Conservation (phyloP, 2,329 filamentous ascomycete genomes). For the Fusarium sp. region DNA sequence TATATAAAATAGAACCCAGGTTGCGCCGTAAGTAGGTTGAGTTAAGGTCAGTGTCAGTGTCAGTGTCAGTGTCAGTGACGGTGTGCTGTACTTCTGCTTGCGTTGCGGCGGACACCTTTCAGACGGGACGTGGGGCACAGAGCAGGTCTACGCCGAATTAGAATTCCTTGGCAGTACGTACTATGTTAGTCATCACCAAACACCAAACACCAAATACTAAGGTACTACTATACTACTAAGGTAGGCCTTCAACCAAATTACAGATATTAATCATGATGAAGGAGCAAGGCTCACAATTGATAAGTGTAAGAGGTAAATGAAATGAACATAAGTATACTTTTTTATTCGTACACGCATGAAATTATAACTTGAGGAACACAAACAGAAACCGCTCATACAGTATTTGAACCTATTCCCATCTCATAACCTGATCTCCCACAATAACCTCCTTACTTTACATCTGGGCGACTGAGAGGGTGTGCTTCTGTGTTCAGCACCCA, state of each 20-base stretch:
- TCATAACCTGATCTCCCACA: background rate
- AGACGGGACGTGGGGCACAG: constrained; percentile 43
- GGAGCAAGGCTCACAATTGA: background rate
- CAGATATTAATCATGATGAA: background rate
- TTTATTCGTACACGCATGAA: constrained; percentile 9
- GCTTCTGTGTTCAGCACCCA: constrained; percentile 71
- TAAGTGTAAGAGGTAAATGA: background rate
- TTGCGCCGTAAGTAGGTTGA: constrained; percentile 36
- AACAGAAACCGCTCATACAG: constrained; percentile 3
- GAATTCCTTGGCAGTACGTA: constrained; percentile 30
- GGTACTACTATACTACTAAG: too few relatives aligned
- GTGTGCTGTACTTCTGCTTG: constrained; percentile 36
- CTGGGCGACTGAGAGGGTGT: constrained; percentile 56
- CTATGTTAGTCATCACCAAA: constrained; percentile 32
- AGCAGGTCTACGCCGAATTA: constrained; percentile 22
- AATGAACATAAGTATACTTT: background rate
- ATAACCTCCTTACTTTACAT: constrained; percentile 28
- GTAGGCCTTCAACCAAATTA: background rate
- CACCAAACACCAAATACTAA: too few relatives aligned
- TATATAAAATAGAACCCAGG: constrained; percentile 36
- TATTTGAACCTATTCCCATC: background rate
- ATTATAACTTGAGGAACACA: constrained; percentile 13
- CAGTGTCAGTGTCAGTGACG: constrained; percentile 42
- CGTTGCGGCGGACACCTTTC: constrained; percentile 45
- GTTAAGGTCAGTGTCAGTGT: constrained; percentile 40